Conservation (phyloP, 805 yeast genomes). For the Torulaspora delbrueckii region DNA sequence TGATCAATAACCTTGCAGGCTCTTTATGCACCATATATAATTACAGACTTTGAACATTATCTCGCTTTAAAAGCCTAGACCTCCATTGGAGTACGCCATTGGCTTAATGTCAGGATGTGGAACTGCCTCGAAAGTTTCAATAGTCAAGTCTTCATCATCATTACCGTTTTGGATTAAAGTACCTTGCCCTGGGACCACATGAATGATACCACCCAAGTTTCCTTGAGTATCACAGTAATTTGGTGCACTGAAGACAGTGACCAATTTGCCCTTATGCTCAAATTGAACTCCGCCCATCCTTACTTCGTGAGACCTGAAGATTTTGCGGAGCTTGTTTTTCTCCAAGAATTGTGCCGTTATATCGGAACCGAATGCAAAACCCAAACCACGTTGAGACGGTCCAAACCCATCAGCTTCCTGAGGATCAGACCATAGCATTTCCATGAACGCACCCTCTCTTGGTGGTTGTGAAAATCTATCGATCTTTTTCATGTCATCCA, state of each 20-base stretch:
- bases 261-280: conserved; percentile 80
- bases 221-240: conserved; percentile 93
- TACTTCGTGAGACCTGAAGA: conserved; percentile 93
- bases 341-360: conserved; percentile 76
- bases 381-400: conserved; percentile 90
- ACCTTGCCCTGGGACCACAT: conserved; percentile 45
- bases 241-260: conserved; percentile 98
- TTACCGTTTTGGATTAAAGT: conserved; percentile 38
- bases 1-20: neutral
- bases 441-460: conserved; percentile 90
- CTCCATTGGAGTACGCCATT: conserved; percentile 78
- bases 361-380: conserved; percentile 96
- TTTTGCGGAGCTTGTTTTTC: conserved; percentile 63
- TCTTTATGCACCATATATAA: neutral
- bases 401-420: conserved; percentile 72
- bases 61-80: conserved; percentile 32
- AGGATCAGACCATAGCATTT: conserved; percentile 95
- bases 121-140: conserved; percentile 68
- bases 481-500: conserved; percentile 68
- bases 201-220: conserved; percentile 84
- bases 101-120: conserved; percentile 90
- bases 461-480: conserved; percentile 85
- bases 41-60: neutral
- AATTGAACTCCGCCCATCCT: conserved; percentile 84
- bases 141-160: conserved; percentile 46